phyloP scores from a whole-genome alignment of 768 basidiomycete genomes.

The Boletus speciosus region DNA sequence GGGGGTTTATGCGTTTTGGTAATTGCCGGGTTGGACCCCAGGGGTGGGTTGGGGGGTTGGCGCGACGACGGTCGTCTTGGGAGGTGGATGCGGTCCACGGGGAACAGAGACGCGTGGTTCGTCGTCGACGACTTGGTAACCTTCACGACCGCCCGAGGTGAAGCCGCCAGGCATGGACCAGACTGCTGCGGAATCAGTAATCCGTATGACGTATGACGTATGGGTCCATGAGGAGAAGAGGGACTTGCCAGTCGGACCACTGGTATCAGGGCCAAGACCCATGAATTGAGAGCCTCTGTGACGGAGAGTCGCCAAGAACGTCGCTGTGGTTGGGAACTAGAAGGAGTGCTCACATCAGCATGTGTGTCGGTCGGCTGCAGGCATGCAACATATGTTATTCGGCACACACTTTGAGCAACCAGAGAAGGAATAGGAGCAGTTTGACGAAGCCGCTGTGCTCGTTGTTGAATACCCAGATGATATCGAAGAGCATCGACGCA shows the following conservation, averaged over 20 bases:
- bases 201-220: background rate
- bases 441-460: constrained; percentile 53
- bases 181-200: constrained; percentile 38
- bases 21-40: constrained; percentile 21
- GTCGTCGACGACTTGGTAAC: constrained; percentile 63
- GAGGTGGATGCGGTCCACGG: constrained; percentile 15
- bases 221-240: too few relatives aligned
- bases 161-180: constrained; percentile 81
- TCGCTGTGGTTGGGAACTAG: constrained; percentile 59
- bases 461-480: constrained; percentile 64
- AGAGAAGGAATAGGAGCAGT: constrained; percentile 50
- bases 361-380: background rate
- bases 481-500: constrained; percentile 61
- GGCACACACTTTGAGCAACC: constrained; percentile 53
- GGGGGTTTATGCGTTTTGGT: constrained; percentile 20
- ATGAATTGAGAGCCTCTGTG: constrained; percentile 56
- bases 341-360: background rate
- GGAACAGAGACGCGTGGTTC: constrained; percentile 21
- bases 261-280: constrained; percentile 48
- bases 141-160: constrained; percentile 48
- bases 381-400: too few relatives aligned
- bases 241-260: constrained; percentile 55
- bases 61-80: constrained; percentile 8
- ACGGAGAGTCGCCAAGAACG: constrained; percentile 49
- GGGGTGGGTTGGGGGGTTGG: constrained; percentile 16